Conservation (phyloP, 2,329 filamentous ascomycete genomes). For the Colletotrichum euphorbiae region DNA sequence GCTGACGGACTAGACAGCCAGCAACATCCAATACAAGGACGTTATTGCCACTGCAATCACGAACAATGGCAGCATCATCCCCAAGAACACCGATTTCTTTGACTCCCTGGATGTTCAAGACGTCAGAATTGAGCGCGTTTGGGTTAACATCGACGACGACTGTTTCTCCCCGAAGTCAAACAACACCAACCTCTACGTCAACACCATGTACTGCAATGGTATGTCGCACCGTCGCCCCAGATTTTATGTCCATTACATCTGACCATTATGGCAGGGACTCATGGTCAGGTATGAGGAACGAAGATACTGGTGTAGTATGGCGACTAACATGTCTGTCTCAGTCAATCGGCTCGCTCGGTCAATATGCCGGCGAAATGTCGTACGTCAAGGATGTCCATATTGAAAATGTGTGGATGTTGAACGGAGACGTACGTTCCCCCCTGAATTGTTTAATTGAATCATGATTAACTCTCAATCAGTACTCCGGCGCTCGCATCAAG, state of each 20-base stretch:
- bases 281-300: conserved; percentile 9
- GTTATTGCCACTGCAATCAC: conserved; percentile 66
- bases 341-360: conserved; percentile 68
- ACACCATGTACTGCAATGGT: conserved; percentile 71
- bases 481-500: conserved; percentile 69
- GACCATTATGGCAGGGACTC: conserved; percentile 41
- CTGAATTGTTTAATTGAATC: too few species aligned
- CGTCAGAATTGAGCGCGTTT: conserved; percentile 61
- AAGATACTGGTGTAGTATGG: conserved; percentile 46
- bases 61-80: conserved; percentile 55
- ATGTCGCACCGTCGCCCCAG: conserved; percentile 43
- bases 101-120: conserved; percentile 69
- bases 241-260: not conserved
- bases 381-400: conserved; percentile 68
- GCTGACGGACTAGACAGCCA: conserved; percentile 39
- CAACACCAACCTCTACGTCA: conserved; percentile 66
- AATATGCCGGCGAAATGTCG: conserved; percentile 65
- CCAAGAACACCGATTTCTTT: conserved; percentile 73
- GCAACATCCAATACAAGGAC: conserved; percentile 65
- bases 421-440: conserved; percentile 46
- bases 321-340: conserved; percentile 50
- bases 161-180: conserved; percentile 73
- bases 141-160: conserved; percentile 68
- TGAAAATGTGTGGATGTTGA: conserved; percentile 68
- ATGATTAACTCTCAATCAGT: conserved; percentile 1